These are phyloP conservation scores for Malus sylvestris DNA, from an alignment of 306 rosid species.

Conservation along the genomic window DNA sequence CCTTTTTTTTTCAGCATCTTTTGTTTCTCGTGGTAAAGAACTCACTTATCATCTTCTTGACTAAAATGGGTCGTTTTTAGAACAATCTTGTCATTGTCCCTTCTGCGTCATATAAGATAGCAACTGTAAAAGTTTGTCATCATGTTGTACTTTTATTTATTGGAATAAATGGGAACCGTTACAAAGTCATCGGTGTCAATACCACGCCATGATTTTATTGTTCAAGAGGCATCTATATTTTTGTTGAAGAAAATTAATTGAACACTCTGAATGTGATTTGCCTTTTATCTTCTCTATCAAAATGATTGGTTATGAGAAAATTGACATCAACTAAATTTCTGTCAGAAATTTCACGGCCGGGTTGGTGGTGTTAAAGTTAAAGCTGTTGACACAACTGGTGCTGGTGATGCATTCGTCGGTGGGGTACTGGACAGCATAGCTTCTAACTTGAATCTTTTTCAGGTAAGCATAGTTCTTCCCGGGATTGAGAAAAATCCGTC, in stretches of 20 bases:
- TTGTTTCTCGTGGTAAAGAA: neutral
- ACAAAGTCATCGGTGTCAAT: too few species aligned
- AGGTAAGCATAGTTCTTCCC: conserved; percentile 37
- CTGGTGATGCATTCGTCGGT: conserved; percentile 93
- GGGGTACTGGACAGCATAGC: conserved; percentile 65
- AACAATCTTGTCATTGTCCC: neutral
- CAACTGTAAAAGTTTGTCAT: neutral
- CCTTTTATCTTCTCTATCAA: neutral
- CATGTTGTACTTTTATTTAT: neutral
- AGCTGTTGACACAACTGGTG: conserved; percentile 89
- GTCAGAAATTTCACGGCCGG: conserved; percentile 72
- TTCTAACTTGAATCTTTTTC: conserved; percentile 42
- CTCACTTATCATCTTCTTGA: neutral
- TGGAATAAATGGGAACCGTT: too few species aligned
- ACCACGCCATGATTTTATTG: neutral
- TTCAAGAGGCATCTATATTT: neutral
- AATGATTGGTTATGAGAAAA: neutral
- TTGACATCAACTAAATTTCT: conserved; percentile 12
- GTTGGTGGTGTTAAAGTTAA: conserved; percentile 67
- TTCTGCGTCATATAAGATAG: neutral
- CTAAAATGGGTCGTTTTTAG: neutral
- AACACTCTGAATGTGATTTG: neutral
- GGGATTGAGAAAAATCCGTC: neutral
- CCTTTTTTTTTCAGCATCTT: neutral
- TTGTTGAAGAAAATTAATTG: neutral